Evolutionary conservation across 768 basidiomycete species (phyloP).

Genomic region (Mycena belliarum): DNA sequence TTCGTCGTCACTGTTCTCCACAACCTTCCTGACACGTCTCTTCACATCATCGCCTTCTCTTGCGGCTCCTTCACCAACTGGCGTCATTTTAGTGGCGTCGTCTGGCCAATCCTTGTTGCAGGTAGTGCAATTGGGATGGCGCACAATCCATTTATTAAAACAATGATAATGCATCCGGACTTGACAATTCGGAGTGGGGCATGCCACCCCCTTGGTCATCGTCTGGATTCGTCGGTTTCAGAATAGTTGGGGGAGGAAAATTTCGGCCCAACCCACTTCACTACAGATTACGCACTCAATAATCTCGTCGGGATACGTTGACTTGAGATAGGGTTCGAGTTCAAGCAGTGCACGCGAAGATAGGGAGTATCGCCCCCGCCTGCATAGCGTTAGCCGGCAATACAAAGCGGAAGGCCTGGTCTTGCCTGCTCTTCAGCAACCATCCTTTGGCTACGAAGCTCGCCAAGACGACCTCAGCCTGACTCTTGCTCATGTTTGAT

Average conservation of each 20-base stretch:
- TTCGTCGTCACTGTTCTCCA: slow-evolving; percentile 45
- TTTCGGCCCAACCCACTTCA: slow-evolving; percentile 50
- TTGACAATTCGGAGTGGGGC: slow-evolving; percentile 62
- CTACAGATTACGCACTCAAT: slow-evolving; percentile 74
- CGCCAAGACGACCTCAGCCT: slow-evolving; percentile 67
- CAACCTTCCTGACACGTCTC: slow-evolving; percentile 34
- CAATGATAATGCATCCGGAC: slow-evolving; percentile 66
- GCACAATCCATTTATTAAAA: slow-evolving; percentile 51
- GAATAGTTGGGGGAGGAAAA: neutral
- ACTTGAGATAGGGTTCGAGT: slow-evolving; percentile 70
- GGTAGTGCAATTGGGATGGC: slow-evolving; percentile 50
- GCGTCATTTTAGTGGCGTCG: slow-evolving; percentile 46
- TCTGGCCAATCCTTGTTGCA: slow-evolving; percentile 64
- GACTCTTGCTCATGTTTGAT: slow-evolving; percentile 68
- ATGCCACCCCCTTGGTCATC: slow-evolving; percentile 68
- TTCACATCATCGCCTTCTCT: slow-evolving; percentile 57
- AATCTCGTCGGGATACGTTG: slow-evolving; percentile 69
- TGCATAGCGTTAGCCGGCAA: slow-evolving; percentile 22
- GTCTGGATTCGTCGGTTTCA: slow-evolving; percentile 40
- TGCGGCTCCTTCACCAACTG: slow-evolving; percentile 71
- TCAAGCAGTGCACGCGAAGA: slow-evolving; percentile 76
- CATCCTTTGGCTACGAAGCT: slow-evolving; percentile 87
- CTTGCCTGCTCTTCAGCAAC: slow-evolving; percentile 75
- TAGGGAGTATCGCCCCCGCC: slow-evolving; percentile 73
- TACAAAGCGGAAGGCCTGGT: slow-evolving; percentile 7